Conservation (phyloP, 305 asterid genomes). For the Fraxinus angustifolia region DNA sequence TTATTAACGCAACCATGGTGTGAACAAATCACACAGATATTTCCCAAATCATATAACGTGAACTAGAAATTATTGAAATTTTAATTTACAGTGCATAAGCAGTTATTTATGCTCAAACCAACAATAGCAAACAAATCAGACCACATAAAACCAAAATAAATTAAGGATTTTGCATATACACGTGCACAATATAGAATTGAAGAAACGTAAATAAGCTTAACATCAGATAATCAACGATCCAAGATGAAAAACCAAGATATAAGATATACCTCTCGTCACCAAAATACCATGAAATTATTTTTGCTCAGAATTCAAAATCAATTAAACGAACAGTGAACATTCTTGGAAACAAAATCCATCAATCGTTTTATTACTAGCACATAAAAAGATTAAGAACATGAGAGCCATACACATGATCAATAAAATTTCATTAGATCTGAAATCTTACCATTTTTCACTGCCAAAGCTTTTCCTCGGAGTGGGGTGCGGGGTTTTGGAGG, state of each 20-base stretch:
- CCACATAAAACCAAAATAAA: not conserved
- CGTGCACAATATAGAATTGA: not conserved
- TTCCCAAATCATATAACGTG: not conserved
- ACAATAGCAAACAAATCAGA: not conserved
- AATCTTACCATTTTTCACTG: slow-evolving; percentile 37
- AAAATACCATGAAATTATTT: not conserved
- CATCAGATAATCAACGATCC: not conserved
- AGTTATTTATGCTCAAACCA: not conserved
- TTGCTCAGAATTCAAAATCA: not conserved
- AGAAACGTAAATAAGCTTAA: not conserved
- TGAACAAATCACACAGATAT: not conserved
- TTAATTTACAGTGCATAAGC: not conserved
- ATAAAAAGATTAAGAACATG: not conserved
- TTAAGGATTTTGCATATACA: no score
- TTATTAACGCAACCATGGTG: not conserved
- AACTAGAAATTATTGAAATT: not conserved
- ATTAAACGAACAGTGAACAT: not conserved
- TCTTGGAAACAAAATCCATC: not conserved
- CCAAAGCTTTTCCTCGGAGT: slow-evolving; percentile 19
- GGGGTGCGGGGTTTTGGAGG: slow-evolving; percentile 3
- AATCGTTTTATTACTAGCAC: not conserved
- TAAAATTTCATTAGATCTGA: not conserved
- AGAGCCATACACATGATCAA: not conserved
- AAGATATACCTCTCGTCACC: not conserved
- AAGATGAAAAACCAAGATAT: not conserved